Percentiles rank a stretch among this genome's conserved stretches.
Evolutionary conservation across 2,329 filamentous ascomycete genomes (phyloP).

Genomic region (Lecanosticta acicola): DNA sequence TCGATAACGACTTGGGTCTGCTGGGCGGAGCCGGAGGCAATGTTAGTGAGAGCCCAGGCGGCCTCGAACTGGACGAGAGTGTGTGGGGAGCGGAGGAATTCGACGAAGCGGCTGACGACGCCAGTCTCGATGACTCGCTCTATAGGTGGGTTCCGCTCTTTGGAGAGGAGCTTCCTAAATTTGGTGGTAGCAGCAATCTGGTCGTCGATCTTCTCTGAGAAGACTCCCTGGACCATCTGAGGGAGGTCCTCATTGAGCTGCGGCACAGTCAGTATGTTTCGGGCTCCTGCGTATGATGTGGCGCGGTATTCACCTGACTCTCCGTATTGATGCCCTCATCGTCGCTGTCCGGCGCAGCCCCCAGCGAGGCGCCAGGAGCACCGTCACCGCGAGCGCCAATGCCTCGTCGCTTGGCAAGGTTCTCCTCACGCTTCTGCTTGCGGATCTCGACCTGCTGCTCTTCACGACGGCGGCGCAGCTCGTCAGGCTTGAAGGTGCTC

Average conservation of each 20-base stretch:
- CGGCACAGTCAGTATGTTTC: constrained; percentile 16
- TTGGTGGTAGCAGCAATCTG: constrained; percentile 98
- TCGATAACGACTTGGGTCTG: constrained; percentile 99
- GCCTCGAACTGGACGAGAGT: constrained; percentile 98
- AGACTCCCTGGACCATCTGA: constrained; percentile 95
- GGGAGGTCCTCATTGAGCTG: constrained; percentile 97
- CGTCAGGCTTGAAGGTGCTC: constrained; percentile 97
- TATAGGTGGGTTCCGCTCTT: constrained; percentile 98
- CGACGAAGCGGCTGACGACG: constrained; percentile 93
- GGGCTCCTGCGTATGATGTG: neutral
- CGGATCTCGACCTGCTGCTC: constrained; percentile 99
- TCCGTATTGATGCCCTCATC: constrained; percentile 94
- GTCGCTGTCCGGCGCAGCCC: constrained; percentile 90
- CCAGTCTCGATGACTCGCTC: constrained; percentile 99
- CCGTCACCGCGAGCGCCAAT: constrained; percentile 69
- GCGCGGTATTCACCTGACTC: constrained; percentile 68
- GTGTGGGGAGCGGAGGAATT: constrained; percentile 95
- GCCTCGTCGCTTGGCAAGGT: constrained; percentile 94
- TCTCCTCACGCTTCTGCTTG: constrained; percentile 98
- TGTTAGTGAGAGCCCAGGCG: constrained; percentile 98
- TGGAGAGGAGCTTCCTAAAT: constrained; percentile 95
- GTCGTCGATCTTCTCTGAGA: constrained; percentile 96
- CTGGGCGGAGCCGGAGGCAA: constrained; percentile 91
- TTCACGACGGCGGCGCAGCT: constrained; percentile 94
- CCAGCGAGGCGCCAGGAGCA: constrained; percentile 72